A percentile compares a stretch with the other conserved stretches of the same genome.
These are phyloP conservation scores for Cytospora piceicola DNA, from an alignment of 2,329 filamentous ascomycete species.

Conservation along the genomic window DNA sequence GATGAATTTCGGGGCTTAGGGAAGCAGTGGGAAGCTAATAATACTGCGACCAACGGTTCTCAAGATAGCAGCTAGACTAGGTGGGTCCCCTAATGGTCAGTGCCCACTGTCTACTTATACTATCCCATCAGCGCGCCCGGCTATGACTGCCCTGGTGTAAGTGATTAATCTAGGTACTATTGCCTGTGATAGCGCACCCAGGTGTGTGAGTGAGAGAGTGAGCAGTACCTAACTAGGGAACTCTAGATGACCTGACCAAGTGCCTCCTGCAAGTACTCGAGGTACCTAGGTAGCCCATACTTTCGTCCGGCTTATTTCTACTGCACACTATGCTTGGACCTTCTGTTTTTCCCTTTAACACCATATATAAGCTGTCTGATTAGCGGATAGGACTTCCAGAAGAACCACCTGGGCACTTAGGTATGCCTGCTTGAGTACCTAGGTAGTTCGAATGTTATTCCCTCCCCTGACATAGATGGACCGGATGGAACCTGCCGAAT, in stretches of 20 bases:
- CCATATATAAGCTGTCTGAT: neutral
- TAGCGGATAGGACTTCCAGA: neutral
- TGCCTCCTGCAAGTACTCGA: neutral
- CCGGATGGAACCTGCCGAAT: neutral
- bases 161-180: constrained; percentile 1
- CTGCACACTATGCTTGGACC: neutral
- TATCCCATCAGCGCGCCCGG: constrained; percentile 2
- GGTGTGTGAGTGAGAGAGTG: neutral
- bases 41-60: constrained; percentile 25
- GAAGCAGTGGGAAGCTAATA: constrained; percentile 25
- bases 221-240: neutral
- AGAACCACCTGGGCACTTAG: neutral
- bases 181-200: neutral
- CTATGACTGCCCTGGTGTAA: constrained; percentile 2
- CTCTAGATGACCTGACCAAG: neutral
- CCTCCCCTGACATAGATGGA: neutral
- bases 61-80: constrained; percentile 26
- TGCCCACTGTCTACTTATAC: neutral
- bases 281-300: neutral
- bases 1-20: constrained; percentile 27
- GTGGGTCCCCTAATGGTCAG: constrained; percentile 15
- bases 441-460: neutral
- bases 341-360: neutral
- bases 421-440: neutral
- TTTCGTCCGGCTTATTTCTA: neutral